Base-by-base conservation (phyloP, 352 stramenopile species). In the Elongisporangium senticosum region DNA sequence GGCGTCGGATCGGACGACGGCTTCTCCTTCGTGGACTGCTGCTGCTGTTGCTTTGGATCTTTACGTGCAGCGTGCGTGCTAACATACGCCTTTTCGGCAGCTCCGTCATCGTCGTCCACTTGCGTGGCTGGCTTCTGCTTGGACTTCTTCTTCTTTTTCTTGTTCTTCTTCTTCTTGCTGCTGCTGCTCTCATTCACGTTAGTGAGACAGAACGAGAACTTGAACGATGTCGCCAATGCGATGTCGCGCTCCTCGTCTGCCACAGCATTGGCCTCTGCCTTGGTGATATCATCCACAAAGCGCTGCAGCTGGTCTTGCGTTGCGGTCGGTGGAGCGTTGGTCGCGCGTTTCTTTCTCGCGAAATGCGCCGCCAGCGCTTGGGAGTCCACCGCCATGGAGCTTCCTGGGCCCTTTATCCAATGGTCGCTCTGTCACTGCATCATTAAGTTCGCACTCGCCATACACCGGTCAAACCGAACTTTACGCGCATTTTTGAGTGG, bases 141-240 rank as follows among this genome's bases (percentile, higher is more conserved):
- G 8, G 17, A n/a, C 19, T 49, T 54, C 15, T 43, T 56, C 37
- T 63, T 49, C 17, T 51, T 49, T 26, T 53, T 60, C 51, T 63
- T 63, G 19, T 4, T 23, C 51, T 74, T 76, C 48, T 68, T 67
- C 58, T 53, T 69, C 52, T 66, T 68, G 33, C 69, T 79, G 11
- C 53, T 64, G 49, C 68, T 78, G 50, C 63, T 61, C 47, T 48
- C 69, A 19, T 64, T 69, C 20, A 11, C 15, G 11, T 55, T 11
- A 15, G 20, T 37, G 24, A 67, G 13, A 37, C 58, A 14, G 28
- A 67, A 67, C 23, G 40, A 56, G 26, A 67, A 67, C 22, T 47
- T 50, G 43, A 67, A 67, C 24, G 39, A 15, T 14, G 7, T 49
- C 40, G 7, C 14, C 17, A n/a, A 17, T 2, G 0, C 7, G 4